Percentiles rank a stretch among this genome's conserved stretches.
Evolutionary conservation across 2,329 filamentous ascomycete species (phyloP).

Genomic region (Metarhizium brunneum): DNA sequence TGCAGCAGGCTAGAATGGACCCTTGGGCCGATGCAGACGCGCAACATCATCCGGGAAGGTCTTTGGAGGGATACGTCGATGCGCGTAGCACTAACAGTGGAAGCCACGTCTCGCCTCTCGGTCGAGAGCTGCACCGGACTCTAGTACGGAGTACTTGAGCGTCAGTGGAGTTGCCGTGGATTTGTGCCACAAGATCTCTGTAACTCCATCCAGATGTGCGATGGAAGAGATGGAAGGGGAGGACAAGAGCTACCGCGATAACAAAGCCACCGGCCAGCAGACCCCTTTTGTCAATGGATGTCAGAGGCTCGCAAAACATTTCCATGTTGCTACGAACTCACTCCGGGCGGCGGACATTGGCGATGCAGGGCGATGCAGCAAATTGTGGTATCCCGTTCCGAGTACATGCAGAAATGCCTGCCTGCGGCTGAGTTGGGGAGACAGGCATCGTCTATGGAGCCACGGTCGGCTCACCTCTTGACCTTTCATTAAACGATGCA

Average conservation of each 20-base stretch:
- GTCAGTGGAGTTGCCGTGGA: too few relatives aligned
- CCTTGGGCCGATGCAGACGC: neutral
- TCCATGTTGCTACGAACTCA: neutral
- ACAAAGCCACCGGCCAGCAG: neutral
- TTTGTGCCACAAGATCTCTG: neutral
- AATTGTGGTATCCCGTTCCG: neutral
- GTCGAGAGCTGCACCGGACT: neutral
- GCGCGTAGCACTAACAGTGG: neutral
- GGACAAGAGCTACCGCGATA: neutral
- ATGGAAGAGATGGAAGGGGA: neutral
- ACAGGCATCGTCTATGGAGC: constrained; percentile 1
- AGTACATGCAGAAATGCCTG: neutral
- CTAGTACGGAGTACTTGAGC: too few relatives aligned
- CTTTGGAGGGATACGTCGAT: neutral
- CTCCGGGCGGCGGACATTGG: neutral
- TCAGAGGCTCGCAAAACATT: neutral
- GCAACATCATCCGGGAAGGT: neutral
- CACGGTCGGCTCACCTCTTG: neutral
- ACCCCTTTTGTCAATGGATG: neutral
- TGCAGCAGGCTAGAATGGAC: neutral
- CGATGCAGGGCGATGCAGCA: neutral
- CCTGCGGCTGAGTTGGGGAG: neutral
- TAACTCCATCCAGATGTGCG: constrained; percentile 1
- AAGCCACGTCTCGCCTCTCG: constrained; percentile 1
- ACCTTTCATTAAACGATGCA: neutral